Evolutionary conservation across 2,329 filamentous ascomycete genomes (phyloP).

Genomic region (Fusarium mundagurra): DNA sequence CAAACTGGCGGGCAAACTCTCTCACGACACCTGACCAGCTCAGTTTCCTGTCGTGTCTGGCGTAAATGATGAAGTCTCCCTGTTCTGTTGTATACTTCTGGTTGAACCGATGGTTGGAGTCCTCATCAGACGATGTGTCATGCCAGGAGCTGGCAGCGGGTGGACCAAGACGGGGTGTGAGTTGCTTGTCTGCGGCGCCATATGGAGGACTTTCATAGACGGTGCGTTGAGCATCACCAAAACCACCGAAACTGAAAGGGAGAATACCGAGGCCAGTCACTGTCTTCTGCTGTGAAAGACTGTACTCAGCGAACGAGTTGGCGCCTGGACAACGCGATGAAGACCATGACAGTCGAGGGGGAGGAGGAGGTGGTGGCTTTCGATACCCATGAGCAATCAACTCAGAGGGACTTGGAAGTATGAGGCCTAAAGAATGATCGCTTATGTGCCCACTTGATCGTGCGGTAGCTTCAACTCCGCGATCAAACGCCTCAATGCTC

Average conservation of each 20-base stretch:
- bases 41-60: neutral
- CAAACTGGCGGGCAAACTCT: neutral
- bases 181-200: constrained; percentile 34
- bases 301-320: neutral
- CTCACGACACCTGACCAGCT: neutral
- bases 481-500: neutral
- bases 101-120: neutral
- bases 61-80: neutral
- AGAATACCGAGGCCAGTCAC: neutral
- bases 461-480: neutral
- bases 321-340: neutral
- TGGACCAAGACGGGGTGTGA: constrained; percentile 49
- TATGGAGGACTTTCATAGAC: neutral
- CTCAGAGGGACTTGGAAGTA: neutral
- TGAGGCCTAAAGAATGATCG: neutral
- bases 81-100: neutral
- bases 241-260: neutral
- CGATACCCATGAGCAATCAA: constrained; percentile 41
- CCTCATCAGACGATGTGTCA: neutral
- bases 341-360: neutral
- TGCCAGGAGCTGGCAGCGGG: neutral
- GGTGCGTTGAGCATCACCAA: neutral
- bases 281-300: neutral
- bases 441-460: neutral
- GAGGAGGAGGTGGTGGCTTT: neutral